Evolutionary conservation across 176 grass and related monocot genomes (phyloP).

Genomic region (Pharus latifolius): DNA sequence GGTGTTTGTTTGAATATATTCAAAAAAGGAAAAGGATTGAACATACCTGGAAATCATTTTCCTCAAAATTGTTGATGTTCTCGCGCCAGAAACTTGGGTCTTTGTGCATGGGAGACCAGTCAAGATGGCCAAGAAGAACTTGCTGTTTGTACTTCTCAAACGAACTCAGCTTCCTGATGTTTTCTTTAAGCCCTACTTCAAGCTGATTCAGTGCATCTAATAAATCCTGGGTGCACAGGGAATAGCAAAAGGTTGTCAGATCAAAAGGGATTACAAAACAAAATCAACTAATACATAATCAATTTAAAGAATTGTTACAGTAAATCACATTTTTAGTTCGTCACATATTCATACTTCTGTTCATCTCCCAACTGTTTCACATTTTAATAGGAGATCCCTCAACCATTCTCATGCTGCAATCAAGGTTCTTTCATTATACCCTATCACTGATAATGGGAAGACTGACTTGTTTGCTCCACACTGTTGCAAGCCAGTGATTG

Average conservation of each 20-base stretch:
- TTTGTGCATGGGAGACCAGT: constrained; percentile 98
- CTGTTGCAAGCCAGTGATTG: neutral
- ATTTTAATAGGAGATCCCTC: neutral
- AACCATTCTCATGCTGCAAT: neutral
- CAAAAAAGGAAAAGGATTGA: neutral
- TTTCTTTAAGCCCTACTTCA: constrained; percentile 78
- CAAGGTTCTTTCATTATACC: neutral
- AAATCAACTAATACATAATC: constrained; percentile 2
- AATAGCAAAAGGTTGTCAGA: constrained; percentile 15
- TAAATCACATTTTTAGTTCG: too few species aligned
- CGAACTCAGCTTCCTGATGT: constrained; percentile 72
- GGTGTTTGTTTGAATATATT: neutral
- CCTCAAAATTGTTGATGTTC: constrained; percentile 92
- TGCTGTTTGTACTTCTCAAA: constrained; percentile 99
- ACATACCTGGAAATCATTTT: constrained; percentile 99
- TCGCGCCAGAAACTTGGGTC: constrained; percentile 92
- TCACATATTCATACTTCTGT: neutral
- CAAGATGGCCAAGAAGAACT: constrained; percentile 93
- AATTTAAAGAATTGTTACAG: too few species aligned
- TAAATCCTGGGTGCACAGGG: constrained; percentile 53
- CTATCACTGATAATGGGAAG: neutral
- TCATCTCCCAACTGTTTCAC: neutral
- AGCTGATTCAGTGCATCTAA: constrained; percentile 87
- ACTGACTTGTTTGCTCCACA: neutral
- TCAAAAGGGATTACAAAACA: neutral